These are phyloP conservation scores for Xerocomellus amylosporus DNA, from an alignment of 768 basidiomycete genomes.

Conservation along the genomic window DNA sequence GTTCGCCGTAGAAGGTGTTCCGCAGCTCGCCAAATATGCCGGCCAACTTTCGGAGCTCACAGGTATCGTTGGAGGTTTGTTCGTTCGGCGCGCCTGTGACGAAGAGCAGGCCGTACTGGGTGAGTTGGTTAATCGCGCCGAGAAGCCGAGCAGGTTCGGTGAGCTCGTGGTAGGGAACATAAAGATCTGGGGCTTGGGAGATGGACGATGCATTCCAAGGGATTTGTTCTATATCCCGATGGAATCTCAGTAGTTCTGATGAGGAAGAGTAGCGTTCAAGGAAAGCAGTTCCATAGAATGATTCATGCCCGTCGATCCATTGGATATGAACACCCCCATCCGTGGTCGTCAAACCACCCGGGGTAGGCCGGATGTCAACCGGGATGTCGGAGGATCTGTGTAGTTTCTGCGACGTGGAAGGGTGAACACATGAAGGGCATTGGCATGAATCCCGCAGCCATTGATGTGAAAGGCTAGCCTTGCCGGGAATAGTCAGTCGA, in stretches of 20 bases:
- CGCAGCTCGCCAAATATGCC: conserved; percentile 71
- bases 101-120: conserved; percentile 71
- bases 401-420: conserved; percentile 74
- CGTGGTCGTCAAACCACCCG: conserved; percentile 40
- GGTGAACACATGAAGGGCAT: conserved; percentile 70
- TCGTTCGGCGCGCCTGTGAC: conserved; percentile 65
- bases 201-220: conserved; percentile 49
- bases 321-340: conserved; percentile 46
- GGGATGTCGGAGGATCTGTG: conserved; percentile 67
- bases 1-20: conserved; percentile 83
- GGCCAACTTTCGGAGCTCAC: conserved; percentile 68
- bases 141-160: conserved; percentile 45
- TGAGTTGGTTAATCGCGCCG: conserved; percentile 64
- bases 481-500: conserved; percentile 30
- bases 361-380: conserved; percentile 42
- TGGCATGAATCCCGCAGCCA: conserved; percentile 89
- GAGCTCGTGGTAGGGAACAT: conserved; percentile 55
- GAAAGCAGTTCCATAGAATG: conserved; percentile 50
- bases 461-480: conserved; percentile 54
- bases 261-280: conserved; percentile 47
- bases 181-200: conserved; percentile 41
- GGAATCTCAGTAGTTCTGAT: conserved; percentile 38
- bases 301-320: conserved; percentile 62
- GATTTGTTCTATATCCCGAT: conserved; percentile 38
- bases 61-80: conserved; percentile 56